phyloP scores from a whole-genome alignment of 2,329 filamentous ascomycete genomes.

The Neonectria ditissima region DNA sequence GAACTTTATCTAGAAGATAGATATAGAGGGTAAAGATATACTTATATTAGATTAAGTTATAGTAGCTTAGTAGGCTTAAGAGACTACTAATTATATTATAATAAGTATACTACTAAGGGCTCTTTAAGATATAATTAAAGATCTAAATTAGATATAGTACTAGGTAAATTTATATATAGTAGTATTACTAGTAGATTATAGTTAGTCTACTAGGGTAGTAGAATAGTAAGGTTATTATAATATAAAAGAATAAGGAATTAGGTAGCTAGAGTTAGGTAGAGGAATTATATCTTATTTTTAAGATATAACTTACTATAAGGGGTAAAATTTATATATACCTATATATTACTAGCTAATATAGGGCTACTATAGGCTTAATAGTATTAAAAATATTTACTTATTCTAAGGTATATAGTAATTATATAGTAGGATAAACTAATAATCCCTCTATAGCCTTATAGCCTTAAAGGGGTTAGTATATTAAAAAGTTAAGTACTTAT shows the following conservation, averaged over 20 bases:
- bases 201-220: too few relatives aligned
- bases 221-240: background rate
- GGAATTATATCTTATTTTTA: background rate
- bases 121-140: background rate
- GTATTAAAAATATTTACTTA: background rate
- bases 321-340: background rate
- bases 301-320: background rate
- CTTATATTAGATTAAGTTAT: background rate
- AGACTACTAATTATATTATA: background rate
- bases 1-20: background rate
- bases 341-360: background rate
- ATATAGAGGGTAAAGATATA: background rate
- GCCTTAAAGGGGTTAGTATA: background rate
- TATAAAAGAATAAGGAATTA: background rate
- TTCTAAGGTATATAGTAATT: background rate
- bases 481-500: background rate
- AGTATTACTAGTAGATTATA: background rate
- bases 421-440: background rate
- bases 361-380: background rate
- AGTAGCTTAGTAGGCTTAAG: background rate
- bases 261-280: background rate
- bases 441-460: background rate
- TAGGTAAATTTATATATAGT: background rate
- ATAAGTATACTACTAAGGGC: background rate
- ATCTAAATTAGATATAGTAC: background rate